Conservation (phyloP, 2,329 filamentous ascomycete genomes). For the Trichoderma lentiforme region DNA sequence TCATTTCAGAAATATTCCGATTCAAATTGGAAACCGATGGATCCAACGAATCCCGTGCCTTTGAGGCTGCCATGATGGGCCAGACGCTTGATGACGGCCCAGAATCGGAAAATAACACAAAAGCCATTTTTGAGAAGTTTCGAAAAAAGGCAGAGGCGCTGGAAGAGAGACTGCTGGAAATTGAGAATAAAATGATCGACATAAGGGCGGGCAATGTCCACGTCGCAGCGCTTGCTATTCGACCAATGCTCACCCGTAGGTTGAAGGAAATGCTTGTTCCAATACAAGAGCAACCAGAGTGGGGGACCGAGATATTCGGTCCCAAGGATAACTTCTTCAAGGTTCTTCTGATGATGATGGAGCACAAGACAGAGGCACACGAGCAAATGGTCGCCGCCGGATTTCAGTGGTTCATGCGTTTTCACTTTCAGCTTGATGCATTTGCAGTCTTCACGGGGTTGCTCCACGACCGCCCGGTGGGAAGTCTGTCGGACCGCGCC, state of each 20-base stretch:
- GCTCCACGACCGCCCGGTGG: constrained; percentile 47
- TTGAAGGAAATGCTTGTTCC: constrained; percentile 47
- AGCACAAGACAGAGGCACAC: constrained; percentile 47
- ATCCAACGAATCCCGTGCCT: constrained; percentile 40
- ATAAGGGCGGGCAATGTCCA: constrained; percentile 51
- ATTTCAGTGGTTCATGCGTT: constrained; percentile 54
- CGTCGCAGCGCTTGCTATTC: constrained; percentile 46
- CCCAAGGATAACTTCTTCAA: constrained; percentile 55
- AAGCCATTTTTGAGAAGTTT: constrained; percentile 38
- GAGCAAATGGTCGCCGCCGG: constrained; percentile 41
- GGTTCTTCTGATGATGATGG: constrained; percentile 47
- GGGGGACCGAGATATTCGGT: constrained; percentile 47
- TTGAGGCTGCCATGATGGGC: constrained; percentile 50
- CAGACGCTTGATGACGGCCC: constrained; percentile 36
- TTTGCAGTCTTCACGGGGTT: constrained; percentile 55
- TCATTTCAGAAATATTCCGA: constrained; percentile 48
- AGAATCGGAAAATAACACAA: constrained; percentile 18
- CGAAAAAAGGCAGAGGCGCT: constrained; percentile 41
- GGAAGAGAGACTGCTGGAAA: constrained; percentile 40
- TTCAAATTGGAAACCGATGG: constrained; percentile 46
- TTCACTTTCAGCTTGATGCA: constrained; percentile 55
- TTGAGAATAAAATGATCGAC: constrained; percentile 51
- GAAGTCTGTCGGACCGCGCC: constrained; percentile 50
- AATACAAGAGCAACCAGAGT: constrained; percentile 46
- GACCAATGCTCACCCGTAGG: constrained; percentile 48